Evolutionary conservation across 2,329 filamentous ascomycete genomes (phyloP).

Genomic region (Trichoderma sp.): DNA sequence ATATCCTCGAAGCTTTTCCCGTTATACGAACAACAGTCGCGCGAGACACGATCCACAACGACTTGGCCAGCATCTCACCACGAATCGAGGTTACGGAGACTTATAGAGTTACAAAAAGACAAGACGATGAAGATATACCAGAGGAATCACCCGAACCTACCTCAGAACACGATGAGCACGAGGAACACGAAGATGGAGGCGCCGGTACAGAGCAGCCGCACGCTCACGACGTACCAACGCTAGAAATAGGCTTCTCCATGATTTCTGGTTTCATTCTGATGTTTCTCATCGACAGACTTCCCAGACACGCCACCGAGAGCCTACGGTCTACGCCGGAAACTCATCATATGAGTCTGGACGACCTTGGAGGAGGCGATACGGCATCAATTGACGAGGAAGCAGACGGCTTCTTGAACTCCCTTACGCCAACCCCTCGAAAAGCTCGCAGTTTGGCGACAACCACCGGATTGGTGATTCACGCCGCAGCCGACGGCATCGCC

Average conservation of each 20-base stretch:
- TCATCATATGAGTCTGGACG: slow-evolving; percentile 86
- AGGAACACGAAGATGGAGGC: slow-evolving; percentile 36
- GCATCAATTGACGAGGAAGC: slow-evolving; percentile 56
- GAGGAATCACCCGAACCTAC: slow-evolving; percentile 13
- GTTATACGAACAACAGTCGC: slow-evolving; percentile 22
- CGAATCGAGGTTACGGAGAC: slow-evolving; percentile 10
- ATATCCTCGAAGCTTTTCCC: slow-evolving; percentile 30
- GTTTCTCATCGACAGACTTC: slow-evolving; percentile 90
- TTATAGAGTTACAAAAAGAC: not conserved
- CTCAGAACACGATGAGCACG: slow-evolving; percentile 6
- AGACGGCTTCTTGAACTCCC: slow-evolving; percentile 60
- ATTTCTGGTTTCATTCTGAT: slow-evolving; percentile 91
- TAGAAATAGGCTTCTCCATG: slow-evolving; percentile 84
- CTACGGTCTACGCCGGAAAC: slow-evolving; percentile 66
- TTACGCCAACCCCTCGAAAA: slow-evolving; percentile 58
- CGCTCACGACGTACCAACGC: slow-evolving; percentile 56
- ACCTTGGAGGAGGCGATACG: slow-evolving; percentile 63
- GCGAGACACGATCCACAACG: not conserved
- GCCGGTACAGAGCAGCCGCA: slow-evolving; percentile 28
- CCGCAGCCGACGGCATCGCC: slow-evolving; percentile 91
- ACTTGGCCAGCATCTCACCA: not conserved
- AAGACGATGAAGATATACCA: slow-evolving; percentile 16
- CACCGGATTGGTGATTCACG: slow-evolving; percentile 92
- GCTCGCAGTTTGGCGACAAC: slow-evolving; percentile 77
- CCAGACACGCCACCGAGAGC: slow-evolving; percentile 68